Percentiles rank a stretch among this genome's conserved stretches.
Conservation (phyloP, 1,139 yeast genomes). For the Yamadazyma spencermartinsiae region DNA sequence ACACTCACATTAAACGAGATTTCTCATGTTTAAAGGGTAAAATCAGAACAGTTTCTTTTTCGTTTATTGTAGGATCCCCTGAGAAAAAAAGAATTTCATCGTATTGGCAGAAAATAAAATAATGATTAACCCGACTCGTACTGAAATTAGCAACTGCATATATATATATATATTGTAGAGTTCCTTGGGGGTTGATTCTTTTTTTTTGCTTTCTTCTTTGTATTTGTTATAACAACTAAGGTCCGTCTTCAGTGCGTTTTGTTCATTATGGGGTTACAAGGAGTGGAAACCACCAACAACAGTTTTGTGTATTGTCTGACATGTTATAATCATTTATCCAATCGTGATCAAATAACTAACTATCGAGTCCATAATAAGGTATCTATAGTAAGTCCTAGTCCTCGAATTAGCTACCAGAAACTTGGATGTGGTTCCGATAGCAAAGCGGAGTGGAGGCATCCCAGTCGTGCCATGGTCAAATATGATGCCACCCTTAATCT, state of each 20-base stretch:
- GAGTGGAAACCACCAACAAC: not conserved
- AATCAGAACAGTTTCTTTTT: too few relatives aligned
- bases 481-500: not conserved
- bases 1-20: not conserved
- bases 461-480: not conserved
- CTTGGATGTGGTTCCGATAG: not conserved
- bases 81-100: not conserved
- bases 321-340: constrained; percentile 1
- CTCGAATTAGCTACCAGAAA: not conserved
- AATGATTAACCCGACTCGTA: not conserved
- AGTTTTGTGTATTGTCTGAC: not conserved
- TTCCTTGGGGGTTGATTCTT: too few relatives aligned
- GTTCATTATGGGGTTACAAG: constrained; percentile 1
- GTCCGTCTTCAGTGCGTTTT: not conserved
- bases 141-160: not conserved
- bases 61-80: not conserved
- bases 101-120: not conserved
- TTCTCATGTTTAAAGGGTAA: not conserved
- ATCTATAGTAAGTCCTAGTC: constrained; percentile 1
- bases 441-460: not conserved
- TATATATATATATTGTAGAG: too few relatives aligned
- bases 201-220: too few relatives aligned
- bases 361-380: not conserved
- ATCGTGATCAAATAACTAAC: not conserved
- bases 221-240: too few relatives aligned